These are phyloP conservation scores for Gilbertella persicaria DNA, from an alignment of 371 early-diverging fungal species.

Conservation along the genomic window DNA sequence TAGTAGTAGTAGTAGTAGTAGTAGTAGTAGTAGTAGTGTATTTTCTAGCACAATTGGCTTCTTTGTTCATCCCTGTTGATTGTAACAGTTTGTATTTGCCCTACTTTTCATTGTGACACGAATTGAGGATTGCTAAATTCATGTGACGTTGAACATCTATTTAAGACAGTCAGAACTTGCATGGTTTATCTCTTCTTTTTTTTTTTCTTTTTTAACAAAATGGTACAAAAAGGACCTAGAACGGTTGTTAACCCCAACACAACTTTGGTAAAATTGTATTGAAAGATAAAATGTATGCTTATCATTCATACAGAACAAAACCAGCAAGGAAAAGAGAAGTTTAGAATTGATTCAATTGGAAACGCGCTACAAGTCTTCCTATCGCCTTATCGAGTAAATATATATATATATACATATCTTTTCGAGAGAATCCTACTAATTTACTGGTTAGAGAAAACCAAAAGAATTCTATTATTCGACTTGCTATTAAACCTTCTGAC, in stretches of 20 bases:
- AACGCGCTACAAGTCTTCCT: constrained; percentile 26
- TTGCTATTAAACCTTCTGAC: constrained; percentile 63
- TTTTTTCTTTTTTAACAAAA: neutral
- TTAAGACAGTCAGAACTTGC: too few relatives aligned
- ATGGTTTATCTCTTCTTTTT: neutral
- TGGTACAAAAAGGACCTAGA: constrained; percentile 5
- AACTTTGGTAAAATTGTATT: constrained; percentile 4
- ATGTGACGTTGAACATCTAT: too few relatives aligned
- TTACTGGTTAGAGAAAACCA: constrained; percentile 20
- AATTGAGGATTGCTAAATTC: too few relatives aligned
- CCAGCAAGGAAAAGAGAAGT: constrained; percentile 10
- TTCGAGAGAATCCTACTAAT: neutral
- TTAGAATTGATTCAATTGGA: constrained; percentile 27
- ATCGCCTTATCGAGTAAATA: constrained; percentile 20
- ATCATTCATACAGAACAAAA: neutral
- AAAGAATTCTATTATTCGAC: constrained; percentile 30
- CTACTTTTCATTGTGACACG: too few relatives aligned
- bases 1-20: too few relatives aligned
- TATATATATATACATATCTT: neutral
- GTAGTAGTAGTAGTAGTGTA: too few relatives aligned
- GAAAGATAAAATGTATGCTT: neutral
- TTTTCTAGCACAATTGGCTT: too few relatives aligned
- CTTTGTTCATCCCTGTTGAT: too few relatives aligned
- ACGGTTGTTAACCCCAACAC: constrained; percentile 1
- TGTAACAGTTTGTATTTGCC: too few relatives aligned